Base-by-base conservation (phyloP, 164 flowering plant species). In the Stephania cephalantha region DNA sequence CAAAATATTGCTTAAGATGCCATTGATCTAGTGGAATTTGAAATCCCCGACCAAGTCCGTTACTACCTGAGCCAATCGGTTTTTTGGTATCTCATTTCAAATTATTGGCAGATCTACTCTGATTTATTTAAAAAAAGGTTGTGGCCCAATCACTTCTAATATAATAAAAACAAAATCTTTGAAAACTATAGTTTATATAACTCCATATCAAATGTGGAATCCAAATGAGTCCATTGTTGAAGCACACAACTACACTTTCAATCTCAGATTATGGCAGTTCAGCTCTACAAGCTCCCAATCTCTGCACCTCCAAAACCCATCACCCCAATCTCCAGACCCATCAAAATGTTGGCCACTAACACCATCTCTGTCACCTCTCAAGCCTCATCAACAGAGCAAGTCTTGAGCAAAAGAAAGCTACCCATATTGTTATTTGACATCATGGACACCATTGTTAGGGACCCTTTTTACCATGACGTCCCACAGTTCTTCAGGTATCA, bases 381-480 rank as follows among this genome's bases (percentile, higher is more conserved):
- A 20, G 12, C 15, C 53, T 50, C 76, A 50, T 50, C 76, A 50
- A 1, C 71, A 13, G 61, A 31, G 42, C 12, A 20, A 18, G 18
- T 10, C 3, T 20, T 5, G 25, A 61, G 20, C 29, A 71, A 65
- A 13, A 83, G 88, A 68, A 91, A 87, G 83, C 89, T 92, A 64
- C 99, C 99, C 8, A 78, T 95, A 7, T 74, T 95, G 82, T 86
- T 95, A 11, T 93, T 95, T 67, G 99, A 95, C 82, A 83, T 93
- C 48, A 93, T 95, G 97, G 97, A 88, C 81, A 93, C 97, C 7
- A 76, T 93, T 42, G 98, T 95, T 68, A 91, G 97, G 12, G 99
- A 95, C 77, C 99, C 99, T 61, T 95, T 93, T 73, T 92, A 88
- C 82, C 82, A 91, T 0, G 94, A 93, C 75, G 78, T 95, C 73